Percentiles rank a stretch among this genome's conserved stretches.
These are phyloP conservation scores for Fusarium floridanum DNA, from an alignment of 2,329 filamentous ascomycete species.

Conservation along the genomic window DNA sequence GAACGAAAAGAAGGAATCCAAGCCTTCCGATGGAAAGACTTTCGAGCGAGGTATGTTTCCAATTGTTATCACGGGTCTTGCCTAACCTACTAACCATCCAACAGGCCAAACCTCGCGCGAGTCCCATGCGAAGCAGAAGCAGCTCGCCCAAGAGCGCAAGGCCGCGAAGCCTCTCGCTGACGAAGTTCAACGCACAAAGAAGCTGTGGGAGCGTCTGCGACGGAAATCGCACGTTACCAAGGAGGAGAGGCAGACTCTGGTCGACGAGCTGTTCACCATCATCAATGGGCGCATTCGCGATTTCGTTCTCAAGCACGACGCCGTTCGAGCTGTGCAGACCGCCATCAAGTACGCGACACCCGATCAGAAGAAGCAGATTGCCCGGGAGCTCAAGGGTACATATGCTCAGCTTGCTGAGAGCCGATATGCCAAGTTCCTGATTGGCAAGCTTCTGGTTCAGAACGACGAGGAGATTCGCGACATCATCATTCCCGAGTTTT, in stretches of 20 bases:
- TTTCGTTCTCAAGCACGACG: slow-evolving; percentile 98
- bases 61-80: not conserved
- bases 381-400: slow-evolving; percentile 85
- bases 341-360: slow-evolving; percentile 94
- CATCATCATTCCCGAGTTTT: slow-evolving; percentile 93
- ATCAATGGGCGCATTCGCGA: slow-evolving; percentile 93
- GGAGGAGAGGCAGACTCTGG: slow-evolving; percentile 87
- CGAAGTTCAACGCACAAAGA: slow-evolving; percentile 88
- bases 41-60: slow-evolving; percentile 58
- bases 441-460: slow-evolving; percentile 95
- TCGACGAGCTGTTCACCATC: slow-evolving; percentile 90
- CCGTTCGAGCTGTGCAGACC: slow-evolving; percentile 95
- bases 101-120: slow-evolving; percentile 79
- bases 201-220: slow-evolving; percentile 94
- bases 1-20: slow-evolving; percentile 54
- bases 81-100: slow-evolving; percentile 14
- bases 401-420: slow-evolving; percentile 91
- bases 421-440: slow-evolving; percentile 96
- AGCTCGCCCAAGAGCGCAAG: slow-evolving; percentile 88
- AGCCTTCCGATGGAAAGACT: slow-evolving; percentile 54
- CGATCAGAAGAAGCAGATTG: slow-evolving; percentile 88
- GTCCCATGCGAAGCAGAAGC: slow-evolving; percentile 93
- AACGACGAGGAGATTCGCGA: slow-evolving; percentile 89
- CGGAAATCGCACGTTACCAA: slow-evolving; percentile 93
- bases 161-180: slow-evolving; percentile 94